Evolutionary conservation across 805 yeast genomes (phyloP), one percentile per base, ranked within the genome.

Genomic region (Ogataea thermomethanolica): DNA sequence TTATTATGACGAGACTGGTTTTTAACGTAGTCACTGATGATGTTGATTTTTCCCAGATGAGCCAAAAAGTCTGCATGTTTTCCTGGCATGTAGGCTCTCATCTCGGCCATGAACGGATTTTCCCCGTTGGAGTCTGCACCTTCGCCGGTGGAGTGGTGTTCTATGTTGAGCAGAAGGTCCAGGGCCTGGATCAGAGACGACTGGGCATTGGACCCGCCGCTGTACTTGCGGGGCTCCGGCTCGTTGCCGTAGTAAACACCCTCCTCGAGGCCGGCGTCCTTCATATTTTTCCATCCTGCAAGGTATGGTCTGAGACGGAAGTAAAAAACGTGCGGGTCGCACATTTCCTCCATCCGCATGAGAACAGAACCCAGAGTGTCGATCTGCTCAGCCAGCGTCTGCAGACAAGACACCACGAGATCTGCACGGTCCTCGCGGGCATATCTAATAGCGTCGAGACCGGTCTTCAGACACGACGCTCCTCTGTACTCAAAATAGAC

Each of bases 131-230:
- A 10, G 31, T 43, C 20, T 4, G 41, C 42, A 8, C 42, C 34
- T 6, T 44, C 31, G 3, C 95, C 96, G 1, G 91, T 80, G 4
- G 95, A 81, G 47, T 71, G 74, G 61, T 90, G 98, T 43, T 79
- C 80, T 11, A 90, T 84, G 34, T 78, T 78, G 29, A 90, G 69
- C 12, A 88, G 61, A 20, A 86, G 74, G 58, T 90, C 98, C 46
- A 90, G 68, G 20, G 88, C 81, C 64, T 90, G 97, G 47, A 91
- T 84, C 53, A 90, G 69, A 2, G 96, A 86, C 33, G 90, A 80
- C 63, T 90, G 98, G 0, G 96, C 97, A 59, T 90, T 90, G 4
- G 95, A 85, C 1, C 98, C 98, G 21, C 98, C 98, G 12, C 95
- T 72, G 59, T 74, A 82, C 25, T 63, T 58, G 51, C 82, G 67